phyloP scores from a whole-genome alignment of 768 basidiomycete genomes.

The Phlegmacium glaucopus region DNA sequence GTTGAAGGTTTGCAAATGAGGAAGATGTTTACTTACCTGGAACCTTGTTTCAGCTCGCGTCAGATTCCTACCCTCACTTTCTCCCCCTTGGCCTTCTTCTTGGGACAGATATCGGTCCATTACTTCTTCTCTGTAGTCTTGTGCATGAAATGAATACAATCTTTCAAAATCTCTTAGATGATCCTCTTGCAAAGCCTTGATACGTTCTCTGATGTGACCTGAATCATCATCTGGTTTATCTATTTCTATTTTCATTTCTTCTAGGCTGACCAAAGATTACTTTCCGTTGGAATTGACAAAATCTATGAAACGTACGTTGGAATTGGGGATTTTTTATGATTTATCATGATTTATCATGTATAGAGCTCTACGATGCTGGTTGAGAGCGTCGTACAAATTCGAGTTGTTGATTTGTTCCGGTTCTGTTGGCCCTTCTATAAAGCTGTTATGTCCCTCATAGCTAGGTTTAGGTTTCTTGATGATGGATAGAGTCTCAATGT shows the following conservation, averaged over 20 bases:
- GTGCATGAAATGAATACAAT: conserved; percentile 33
- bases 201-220: conserved; percentile 21
- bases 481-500: background rate
- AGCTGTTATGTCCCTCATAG: conserved; percentile 13
- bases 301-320: conserved; percentile 34
- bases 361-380: conserved; percentile 32
- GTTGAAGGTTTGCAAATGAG: background rate
- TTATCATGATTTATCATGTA: conserved; percentile 41
- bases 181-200: conserved; percentile 25
- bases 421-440: conserved; percentile 7
- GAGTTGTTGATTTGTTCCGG: conserved; percentile 5
- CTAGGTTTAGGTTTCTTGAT: conserved; percentile 4
- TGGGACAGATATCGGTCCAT: conserved; percentile 29
- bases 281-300: background rate
- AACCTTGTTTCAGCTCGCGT: background rate
- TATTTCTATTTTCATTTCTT: conserved; percentile 32
- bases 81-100: conserved; percentile 18
- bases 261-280: conserved; percentile 23
- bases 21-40: background rate
- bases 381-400: conserved; percentile 16
- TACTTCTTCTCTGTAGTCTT: conserved; percentile 33
- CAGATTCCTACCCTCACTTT: background rate
- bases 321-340: conserved; percentile 33
- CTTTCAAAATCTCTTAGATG: conserved; percentile 33
- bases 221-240: conserved; percentile 23